Evolutionary conservation across 768 basidiomycete genomes (phyloP).

Genomic region (Mycena polygramma): DNA sequence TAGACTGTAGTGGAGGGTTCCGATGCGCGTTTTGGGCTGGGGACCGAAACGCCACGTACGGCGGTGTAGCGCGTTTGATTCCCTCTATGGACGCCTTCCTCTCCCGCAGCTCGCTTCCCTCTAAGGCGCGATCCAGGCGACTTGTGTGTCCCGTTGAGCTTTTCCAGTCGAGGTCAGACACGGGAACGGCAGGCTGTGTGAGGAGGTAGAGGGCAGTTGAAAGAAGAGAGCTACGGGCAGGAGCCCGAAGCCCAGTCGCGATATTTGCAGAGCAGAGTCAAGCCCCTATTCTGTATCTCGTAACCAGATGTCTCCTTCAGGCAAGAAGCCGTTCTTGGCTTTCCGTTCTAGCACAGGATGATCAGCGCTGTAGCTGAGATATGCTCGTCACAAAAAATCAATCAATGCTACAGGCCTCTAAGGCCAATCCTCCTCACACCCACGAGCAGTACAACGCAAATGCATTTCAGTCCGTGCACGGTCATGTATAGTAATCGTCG

Average conservation of each 20-base stretch:
- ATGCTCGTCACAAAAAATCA: too few relatives aligned
- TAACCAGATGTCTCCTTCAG: too few relatives aligned
- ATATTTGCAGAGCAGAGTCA: constrained; percentile 9
- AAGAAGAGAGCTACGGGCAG: background rate
- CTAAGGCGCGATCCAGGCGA: constrained; percentile 19
- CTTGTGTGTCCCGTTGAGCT: background rate
- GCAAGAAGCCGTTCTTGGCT: too few relatives aligned
- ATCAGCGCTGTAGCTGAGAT: too few relatives aligned
- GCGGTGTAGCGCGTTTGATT: background rate
- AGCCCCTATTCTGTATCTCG: too few relatives aligned
- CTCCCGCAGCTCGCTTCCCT: constrained; percentile 26
- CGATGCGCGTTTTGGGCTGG: background rate
- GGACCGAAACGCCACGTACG: background rate
- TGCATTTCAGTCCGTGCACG: background rate
- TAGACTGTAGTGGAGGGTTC: constrained; percentile 19
- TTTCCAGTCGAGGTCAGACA: background rate
- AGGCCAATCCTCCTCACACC: too few relatives aligned
- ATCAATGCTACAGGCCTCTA: too few relatives aligned
- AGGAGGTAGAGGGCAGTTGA: constrained; percentile 10
- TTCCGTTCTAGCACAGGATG: too few relatives aligned
- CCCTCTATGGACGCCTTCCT: constrained; percentile 5
- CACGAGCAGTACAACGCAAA: background rate
- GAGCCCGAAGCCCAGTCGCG: background rate
- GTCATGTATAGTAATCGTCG: constrained; percentile 7
- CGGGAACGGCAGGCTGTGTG: background rate